A percentile compares a stretch with the other conserved stretches of the same genome.
Evolutionary conservation across 108 stramenopile species (phyloP).

Genomic region (Conticribra guillardii): DNA sequence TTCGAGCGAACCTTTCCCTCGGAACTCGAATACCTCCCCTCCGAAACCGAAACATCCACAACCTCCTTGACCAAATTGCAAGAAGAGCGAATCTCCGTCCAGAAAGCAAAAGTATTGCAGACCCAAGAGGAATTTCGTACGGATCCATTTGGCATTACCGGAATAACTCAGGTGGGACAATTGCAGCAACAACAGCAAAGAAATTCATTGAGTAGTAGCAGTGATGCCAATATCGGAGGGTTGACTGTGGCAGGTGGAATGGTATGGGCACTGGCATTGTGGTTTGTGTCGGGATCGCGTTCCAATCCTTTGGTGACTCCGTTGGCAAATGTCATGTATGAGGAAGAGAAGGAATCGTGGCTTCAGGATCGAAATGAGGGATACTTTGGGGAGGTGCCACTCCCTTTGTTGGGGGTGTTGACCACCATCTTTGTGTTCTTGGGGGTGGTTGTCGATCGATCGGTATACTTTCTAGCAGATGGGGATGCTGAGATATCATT

Average conservation of each 20-base stretch:
- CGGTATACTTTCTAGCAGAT: conserved; percentile 60
- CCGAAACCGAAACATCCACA: conserved; percentile 39
- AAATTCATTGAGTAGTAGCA: too few species aligned
- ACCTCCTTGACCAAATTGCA: conserved; percentile 35
- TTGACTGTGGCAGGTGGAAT: conserved; percentile 50
- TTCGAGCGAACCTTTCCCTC: conserved; percentile 61
- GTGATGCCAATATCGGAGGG: conserved; percentile 3
- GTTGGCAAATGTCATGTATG: conserved; percentile 80
- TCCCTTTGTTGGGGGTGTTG: conserved; percentile 53
- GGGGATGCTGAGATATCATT: conserved; percentile 62
- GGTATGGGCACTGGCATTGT: conserved; percentile 74
- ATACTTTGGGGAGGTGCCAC: conserved; percentile 67
- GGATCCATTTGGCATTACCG: conserved; percentile 36
- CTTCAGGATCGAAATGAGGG: conserved; percentile 82
- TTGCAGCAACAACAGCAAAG: too few species aligned
- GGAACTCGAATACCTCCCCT: conserved; percentile 39
- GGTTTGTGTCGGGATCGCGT: conserved; percentile 72
- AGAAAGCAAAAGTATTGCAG: conserved; percentile 32
- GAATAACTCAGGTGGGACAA: conserved; percentile 4
- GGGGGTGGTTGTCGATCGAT: conserved; percentile 63
- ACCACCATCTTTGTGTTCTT: conserved; percentile 57
- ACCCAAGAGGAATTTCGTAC: conserved; percentile 31
- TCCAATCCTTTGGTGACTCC: conserved; percentile 78
- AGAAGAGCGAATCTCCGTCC: conserved; percentile 38
- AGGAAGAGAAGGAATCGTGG: conserved; percentile 56